phyloP scores from a whole-genome alignment of 306 rosid species.

The Abrus precatorius region DNA sequence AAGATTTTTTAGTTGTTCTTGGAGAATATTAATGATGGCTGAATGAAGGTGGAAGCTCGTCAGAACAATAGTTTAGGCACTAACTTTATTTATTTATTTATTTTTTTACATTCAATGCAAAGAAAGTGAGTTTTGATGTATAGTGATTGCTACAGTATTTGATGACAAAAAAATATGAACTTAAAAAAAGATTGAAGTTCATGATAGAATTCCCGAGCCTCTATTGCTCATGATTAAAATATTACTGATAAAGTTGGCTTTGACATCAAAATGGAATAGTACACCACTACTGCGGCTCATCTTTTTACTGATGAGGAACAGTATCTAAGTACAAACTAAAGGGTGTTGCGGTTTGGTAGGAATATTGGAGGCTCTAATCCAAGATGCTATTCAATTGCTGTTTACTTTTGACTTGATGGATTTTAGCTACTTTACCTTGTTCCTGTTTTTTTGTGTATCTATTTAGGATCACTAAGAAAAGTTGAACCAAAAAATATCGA shows the following conservation, averaged over 20 bases:
- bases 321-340: slow-evolving; percentile 44
- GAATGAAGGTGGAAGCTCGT: slow-evolving; percentile 65
- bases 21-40: slow-evolving; percentile 60
- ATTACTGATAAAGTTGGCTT: slow-evolving; percentile 52
- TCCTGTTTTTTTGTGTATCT: slow-evolving; percentile 30
- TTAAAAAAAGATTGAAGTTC: slow-evolving; percentile 14
- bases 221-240: slow-evolving; percentile 45
- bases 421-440: slow-evolving; percentile 33
- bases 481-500: slow-evolving; percentile 27
- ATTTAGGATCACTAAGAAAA: slow-evolving; percentile 49
- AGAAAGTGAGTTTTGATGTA: slow-evolving; percentile 57
- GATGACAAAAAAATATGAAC: slow-evolving; percentile 13
- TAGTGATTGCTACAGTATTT: slow-evolving; percentile 56
- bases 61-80: slow-evolving; percentile 71
- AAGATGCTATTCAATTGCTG: slow-evolving; percentile 48
- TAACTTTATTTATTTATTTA: slow-evolving; percentile 43
- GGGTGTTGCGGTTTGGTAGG: slow-evolving; percentile 41
- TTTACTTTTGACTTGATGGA: slow-evolving; percentile 51
- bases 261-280: slow-evolving; percentile 42
- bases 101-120: slow-evolving; percentile 46
- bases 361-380: slow-evolving; percentile 43
- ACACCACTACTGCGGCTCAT: slow-evolving; percentile 21
- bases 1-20: slow-evolving; percentile 74
- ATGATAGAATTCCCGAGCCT: slow-evolving; percentile 40
- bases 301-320: slow-evolving; percentile 29